phyloP scores from a whole-genome alignment of 2,329 filamentous ascomycete species.

The Fusarium sarcochroum region DNA sequence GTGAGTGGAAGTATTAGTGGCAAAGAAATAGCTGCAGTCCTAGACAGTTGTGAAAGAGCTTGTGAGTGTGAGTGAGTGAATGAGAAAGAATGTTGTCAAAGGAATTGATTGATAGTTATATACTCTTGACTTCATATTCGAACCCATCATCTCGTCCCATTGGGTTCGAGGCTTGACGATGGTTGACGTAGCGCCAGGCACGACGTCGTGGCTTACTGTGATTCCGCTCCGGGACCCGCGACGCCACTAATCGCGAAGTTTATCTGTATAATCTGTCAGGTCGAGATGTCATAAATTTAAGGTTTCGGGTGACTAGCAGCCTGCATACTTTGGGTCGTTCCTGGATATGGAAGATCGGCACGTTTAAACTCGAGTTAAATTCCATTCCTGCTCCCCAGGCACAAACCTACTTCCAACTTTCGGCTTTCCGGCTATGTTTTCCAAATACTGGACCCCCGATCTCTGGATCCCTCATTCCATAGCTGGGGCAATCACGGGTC shows the following conservation, averaged over 20 bases:
- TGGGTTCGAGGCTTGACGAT: background rate
- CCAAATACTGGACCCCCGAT: background rate
- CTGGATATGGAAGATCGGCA: constrained; percentile 1
- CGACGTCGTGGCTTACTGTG: constrained; percentile 7
- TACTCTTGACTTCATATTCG: background rate
- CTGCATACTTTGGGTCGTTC: constrained; percentile 4
- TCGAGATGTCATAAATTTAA: background rate
- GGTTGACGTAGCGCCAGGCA: constrained; percentile 11
- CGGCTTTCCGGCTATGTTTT: constrained; percentile 8
- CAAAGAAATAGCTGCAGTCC: background rate
- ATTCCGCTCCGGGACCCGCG: constrained; percentile 16
- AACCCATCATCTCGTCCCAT: background rate
- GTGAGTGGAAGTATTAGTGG: background rate
- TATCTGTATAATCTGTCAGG: constrained; percentile 3
- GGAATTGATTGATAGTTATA: background rate
- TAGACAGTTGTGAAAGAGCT: background rate
- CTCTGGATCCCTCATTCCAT: constrained; percentile 12
- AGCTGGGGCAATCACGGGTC: background rate
- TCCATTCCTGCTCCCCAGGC: constrained; percentile 10
- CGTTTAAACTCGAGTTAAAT: constrained; percentile 8
- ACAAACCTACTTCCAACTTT: background rate
- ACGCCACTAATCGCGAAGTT: constrained; percentile 11
- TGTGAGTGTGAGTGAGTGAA: background rate
- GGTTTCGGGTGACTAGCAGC: background rate
- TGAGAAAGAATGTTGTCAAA: fast-evolving